phyloP scores from a whole-genome alignment of 306 rosid species.

The Trichosanthes truncata region DNA sequence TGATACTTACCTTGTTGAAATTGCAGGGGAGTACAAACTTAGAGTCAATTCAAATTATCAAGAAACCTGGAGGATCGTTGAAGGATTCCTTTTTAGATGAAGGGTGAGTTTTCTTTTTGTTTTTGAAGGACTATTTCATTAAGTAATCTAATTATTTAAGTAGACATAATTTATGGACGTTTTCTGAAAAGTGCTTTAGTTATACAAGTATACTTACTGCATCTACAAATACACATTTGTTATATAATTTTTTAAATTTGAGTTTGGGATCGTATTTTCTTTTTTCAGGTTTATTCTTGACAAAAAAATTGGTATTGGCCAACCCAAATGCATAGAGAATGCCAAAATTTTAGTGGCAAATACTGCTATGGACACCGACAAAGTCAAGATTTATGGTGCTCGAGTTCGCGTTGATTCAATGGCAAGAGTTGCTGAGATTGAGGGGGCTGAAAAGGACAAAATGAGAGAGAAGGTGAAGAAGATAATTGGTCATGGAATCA shows the following conservation, averaged over 20 bases:
- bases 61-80: conserved; percentile 93
- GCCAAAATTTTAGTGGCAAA: conserved; percentile 91
- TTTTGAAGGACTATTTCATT: background rate
- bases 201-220: background rate
- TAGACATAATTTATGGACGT: background rate
- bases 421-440: conserved; percentile 91
- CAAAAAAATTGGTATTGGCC: conserved; percentile 99
- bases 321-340: conserved; percentile 88
- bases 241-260: background rate
- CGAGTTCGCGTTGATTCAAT: conserved; percentile 94
- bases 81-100: conserved; percentile 88
- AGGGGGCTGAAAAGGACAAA: conserved; percentile 89
- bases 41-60: conserved; percentile 85
- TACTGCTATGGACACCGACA: conserved; percentile 98
- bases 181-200: background rate
- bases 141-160: background rate
- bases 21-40: conserved; percentile 97
- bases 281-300: conserved; percentile 79
- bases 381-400: conserved; percentile 93
- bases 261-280: conserved; percentile 5
- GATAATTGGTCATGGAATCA: conserved; percentile 84
- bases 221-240: background rate
- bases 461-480: conserved; percentile 95
- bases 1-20: conserved; percentile 4
- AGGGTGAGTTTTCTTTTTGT: conserved; percentile 44